Conservation (phyloP, 345 rosid genomes). For the Gynandropsis gynandra region DNA sequence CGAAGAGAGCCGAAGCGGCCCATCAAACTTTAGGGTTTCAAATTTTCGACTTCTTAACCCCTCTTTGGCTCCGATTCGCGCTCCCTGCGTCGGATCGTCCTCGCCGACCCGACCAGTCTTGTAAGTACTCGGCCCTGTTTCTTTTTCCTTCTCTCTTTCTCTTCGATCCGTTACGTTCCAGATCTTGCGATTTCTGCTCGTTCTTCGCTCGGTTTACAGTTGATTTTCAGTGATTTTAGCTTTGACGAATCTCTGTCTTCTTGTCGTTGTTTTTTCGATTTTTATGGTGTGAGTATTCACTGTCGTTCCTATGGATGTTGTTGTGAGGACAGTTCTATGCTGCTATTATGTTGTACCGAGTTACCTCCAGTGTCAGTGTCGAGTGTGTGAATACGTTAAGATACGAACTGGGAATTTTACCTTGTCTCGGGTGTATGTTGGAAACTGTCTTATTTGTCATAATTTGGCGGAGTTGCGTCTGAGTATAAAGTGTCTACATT, state of each 20-base stretch:
- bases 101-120: slow-evolving; percentile 15
- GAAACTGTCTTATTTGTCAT: not conserved
- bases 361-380: too few species aligned
- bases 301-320: not conserved
- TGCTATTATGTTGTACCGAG: too few species aligned
- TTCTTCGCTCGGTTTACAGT: slow-evolving; percentile 7
- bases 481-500: not conserved
- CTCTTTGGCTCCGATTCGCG: slow-evolving; percentile 18
- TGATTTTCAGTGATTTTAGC: slow-evolving; percentile 8
- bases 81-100: slow-evolving; percentile 21
- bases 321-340: not conserved
- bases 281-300: not conserved
- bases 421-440: not conserved
- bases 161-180: not conserved
- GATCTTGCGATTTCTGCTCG: slow-evolving; percentile 11
- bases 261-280: not conserved
- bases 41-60: not conserved
- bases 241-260: slow-evolving; percentile 13
- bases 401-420: too few species aligned
- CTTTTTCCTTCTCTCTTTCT: too few species aligned
- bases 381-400: too few species aligned
- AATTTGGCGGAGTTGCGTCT: not conserved
- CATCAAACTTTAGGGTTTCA: slow-evolving; percentile 18
- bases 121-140: slow-evolving; percentile 8
- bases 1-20: slow-evolving; percentile 19